phyloP scores from a whole-genome alignment of 164 flowering plant genomes.

The Macadamia tetraphylla region DNA sequence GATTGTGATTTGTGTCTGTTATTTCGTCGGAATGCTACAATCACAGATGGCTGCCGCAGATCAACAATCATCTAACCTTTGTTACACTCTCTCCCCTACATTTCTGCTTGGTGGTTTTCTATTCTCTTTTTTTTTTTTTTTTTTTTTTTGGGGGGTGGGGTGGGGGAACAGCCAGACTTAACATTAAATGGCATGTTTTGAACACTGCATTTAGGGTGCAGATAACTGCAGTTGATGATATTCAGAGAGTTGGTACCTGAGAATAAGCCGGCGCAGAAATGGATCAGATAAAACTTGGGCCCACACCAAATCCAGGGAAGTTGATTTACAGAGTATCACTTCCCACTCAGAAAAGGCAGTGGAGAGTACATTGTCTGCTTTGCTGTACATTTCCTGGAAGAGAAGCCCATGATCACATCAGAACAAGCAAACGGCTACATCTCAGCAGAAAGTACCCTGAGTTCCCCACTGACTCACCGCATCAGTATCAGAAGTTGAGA shows the following conservation, averaged over 20 bases:
- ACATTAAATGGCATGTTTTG: no score
- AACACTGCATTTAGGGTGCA: no score
- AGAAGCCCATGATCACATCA: conserved; percentile 3
- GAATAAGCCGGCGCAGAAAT: conserved; percentile 73
- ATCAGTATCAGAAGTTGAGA: conserved; percentile 35
- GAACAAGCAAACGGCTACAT: neutral
- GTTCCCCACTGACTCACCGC: conserved; percentile 36
- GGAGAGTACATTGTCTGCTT: conserved; percentile 63
- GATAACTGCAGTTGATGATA: no score
- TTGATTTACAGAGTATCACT: conserved; percentile 64
- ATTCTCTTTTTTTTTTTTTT: no score
- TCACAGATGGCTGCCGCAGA: neutral
- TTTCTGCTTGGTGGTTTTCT: no score
- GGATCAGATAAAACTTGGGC: conserved; percentile 87
- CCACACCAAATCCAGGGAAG: conserved; percentile 71
- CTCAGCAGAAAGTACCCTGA: neutral
- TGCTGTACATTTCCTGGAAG: conserved; percentile 51
- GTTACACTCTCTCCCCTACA: no score
- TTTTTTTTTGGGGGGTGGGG: no score
- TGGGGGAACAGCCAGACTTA: no score
- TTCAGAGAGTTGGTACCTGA: conserved; percentile 47
- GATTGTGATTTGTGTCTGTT: no score
- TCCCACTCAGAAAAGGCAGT: conserved; percentile 79
- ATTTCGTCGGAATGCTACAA: neutral
- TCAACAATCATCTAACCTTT: no score